Conservation (phyloP, 164 flowering plant genomes). For the Vitis cinerea region DNA sequence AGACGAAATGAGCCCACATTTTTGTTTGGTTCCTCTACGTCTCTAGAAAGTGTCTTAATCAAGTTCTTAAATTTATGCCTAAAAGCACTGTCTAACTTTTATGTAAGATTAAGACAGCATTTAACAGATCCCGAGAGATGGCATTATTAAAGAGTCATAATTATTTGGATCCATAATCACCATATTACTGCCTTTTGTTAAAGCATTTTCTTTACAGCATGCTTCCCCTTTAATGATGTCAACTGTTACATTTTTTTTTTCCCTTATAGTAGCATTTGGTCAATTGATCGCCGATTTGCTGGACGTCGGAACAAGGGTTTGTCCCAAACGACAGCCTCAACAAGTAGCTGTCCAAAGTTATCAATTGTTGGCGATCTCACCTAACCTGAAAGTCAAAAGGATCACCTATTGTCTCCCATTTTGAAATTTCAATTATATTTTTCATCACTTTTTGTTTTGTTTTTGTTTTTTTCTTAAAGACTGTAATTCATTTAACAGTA, state of each 20-base stretch:
- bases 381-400: no score
- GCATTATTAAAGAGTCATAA: slow-evolving; percentile 1
- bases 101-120: not conserved
- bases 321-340: not conserved
- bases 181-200: not conserved
- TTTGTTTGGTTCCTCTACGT: no score
- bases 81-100: not conserved
- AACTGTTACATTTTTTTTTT: not conserved
- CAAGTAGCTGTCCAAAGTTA: not conserved
- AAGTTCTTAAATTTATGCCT: not conserved
- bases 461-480: no score
- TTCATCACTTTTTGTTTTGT: no score
- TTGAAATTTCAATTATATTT: no score
- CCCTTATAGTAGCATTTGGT: not conserved
- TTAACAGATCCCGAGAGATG: not conserved
- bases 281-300: not conserved
- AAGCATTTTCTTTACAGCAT: not conserved
- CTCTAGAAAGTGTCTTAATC: not conserved
- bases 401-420: no score
- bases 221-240: slow-evolving; percentile 8
- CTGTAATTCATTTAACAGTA: no score
- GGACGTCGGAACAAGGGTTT: not conserved
- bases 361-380: no score
- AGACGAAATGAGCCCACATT: no score
- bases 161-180: slow-evolving; percentile 1